Base-by-base conservation (phyloP, 2,329 filamentous ascomycete species). In the Cercospora janseana region DNA sequence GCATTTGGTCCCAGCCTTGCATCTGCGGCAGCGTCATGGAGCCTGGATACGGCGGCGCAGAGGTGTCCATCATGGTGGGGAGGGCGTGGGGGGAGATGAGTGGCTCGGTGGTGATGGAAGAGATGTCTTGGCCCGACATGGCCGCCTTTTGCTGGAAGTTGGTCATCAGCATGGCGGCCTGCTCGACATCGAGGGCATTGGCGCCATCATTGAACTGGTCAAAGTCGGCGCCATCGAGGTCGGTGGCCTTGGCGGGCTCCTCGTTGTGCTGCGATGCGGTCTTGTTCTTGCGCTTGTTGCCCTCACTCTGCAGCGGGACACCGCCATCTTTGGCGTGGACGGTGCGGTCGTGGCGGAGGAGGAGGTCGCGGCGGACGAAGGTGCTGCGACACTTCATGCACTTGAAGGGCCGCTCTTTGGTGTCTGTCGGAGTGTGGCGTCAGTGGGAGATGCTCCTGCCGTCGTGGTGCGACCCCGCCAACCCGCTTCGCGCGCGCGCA, bases 261-360 rank as follows among this genome's bases (percentile, higher is more conserved):
- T 43, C 37, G 15, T 51, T 51, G 27, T 40, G 27, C 15, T 51
- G 48, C 35, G 43, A 20, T 8, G 54, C 41, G 28, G 58, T 48
- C 38, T 63, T 63, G 59, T 44, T 59, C 49, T 62, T 68, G 57
- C 88, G 85, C 65, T 91, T 86, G 77, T 96, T 95, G 60, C 88
- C 87, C 71, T 97, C 93, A 71, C 90, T 95, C 71, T 94, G 90
- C 38, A 97, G 81, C 59, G 92, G 92, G 45, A 93, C 82, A 60
- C 93, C 92, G 62, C 92, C 92, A 75, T 98, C 93, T 75, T 97
- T 97, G 56, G 93, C 93, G 74, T 98, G 93, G 58, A 98, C 93
- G 59, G 93, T 98, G 66, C 93, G 88, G 73, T 98, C 93, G 76
- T 98, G 93, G 70, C 93, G 87, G 61, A 98, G 83, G 46, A 98